Conservation (phyloP, 306 rosid species). For the Lathyrus aphaca region DNA sequence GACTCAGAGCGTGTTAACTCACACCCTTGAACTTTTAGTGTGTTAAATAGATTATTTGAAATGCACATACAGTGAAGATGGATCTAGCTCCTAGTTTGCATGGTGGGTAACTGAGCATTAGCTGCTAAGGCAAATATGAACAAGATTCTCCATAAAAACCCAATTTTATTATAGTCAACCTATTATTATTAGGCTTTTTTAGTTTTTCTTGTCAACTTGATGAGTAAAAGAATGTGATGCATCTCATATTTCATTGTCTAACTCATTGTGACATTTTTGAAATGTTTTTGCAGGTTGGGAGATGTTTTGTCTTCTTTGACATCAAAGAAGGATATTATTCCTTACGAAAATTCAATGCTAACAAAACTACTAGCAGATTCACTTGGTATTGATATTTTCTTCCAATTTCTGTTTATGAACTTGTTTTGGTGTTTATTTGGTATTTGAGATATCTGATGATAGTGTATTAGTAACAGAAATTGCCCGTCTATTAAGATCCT, state of each 20-base stretch:
- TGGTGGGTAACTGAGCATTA: no score
- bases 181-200: no score
- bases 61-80: no score
- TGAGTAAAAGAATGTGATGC: constrained; percentile 21
- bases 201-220: constrained; percentile 31
- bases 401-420: constrained; percentile 31
- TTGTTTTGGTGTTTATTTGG: constrained; percentile 29
- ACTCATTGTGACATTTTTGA: constrained; percentile 33
- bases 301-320: constrained; percentile 60
- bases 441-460: constrained; percentile 19
- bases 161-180: no score
- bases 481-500: constrained; percentile 17
- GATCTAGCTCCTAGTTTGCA: no score
- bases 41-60: no score
- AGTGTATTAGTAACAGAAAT: neutral
- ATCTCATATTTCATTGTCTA: constrained; percentile 15
- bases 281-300: constrained; percentile 51
- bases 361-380: constrained; percentile 55
- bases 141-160: no score
- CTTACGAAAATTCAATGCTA: constrained; percentile 52
- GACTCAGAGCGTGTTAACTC: neutral
- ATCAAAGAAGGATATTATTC: constrained; percentile 49
- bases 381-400: constrained; percentile 46
- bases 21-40: no score
- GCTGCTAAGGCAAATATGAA: no score